Base-by-base conservation (phyloP, 768 basidiomycete genomes). In the Ramaria rubella region DNA sequence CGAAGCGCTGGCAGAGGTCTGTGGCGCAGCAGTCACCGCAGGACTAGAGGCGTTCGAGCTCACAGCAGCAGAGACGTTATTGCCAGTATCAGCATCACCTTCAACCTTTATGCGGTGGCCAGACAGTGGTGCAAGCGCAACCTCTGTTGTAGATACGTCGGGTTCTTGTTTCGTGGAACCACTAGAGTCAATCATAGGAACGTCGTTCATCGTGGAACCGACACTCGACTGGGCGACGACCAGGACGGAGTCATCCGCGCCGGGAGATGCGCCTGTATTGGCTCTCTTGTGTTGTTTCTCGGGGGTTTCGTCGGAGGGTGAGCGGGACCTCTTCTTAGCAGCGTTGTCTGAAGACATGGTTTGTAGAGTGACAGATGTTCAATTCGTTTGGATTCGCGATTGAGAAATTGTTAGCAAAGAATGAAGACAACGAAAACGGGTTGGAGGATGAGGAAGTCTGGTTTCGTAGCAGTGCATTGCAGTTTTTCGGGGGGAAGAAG, bases 301-400 rank as follows among this genome's bases (percentile, higher is more conserved):
- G 66, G 85, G 78, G 69, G 76, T 80, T 74, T 88, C 86, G 67
- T 66, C 59, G 42, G 87, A 89, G 58, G 87, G 84, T 52, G 89
- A 91, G 68, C 89, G 89, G 64, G 89, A 91, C 67, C 89, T 81
- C 73, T 91, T 91, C 74, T 88, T 86, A 70, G 77, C 87, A 63
- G 79, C 77, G 76, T 90, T 87, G 77, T 81, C 80, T 79, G 89
- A 87, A 88, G 85, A 83, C 87, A 88, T 89, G 72, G 78, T 81
- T 78, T 78, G 79, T 78, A 61, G 59, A 53, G 61, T 60, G 53
- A 53, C 45, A 57, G 43, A 58, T 57, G 17, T 54, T 58, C 55
- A 50, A 59, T 55, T 60, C 80, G 68, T 33, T 14, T 23, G 33
- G 23, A 42, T 48, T 51, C 19, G 49, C 31, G 49, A n/a, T 51